Percentiles rank a stretch among this genome's conserved stretches.
Evolutionary conservation across 768 basidiomycete genomes (phyloP).

Genomic region (Dictyophora rubrovolvata): DNA sequence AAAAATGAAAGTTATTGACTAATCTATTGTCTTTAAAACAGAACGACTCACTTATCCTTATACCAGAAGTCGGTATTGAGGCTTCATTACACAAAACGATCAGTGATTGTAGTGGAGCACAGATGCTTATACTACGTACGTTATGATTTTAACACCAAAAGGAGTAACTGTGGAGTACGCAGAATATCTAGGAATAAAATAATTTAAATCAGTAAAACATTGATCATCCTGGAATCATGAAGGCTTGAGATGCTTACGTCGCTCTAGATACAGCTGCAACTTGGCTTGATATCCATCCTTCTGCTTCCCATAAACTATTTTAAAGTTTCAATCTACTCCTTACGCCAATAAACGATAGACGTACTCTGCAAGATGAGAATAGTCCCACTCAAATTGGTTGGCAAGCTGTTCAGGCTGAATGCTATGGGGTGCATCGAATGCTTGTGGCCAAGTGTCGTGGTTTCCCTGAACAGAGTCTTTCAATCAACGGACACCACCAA

Average conservation of each 20-base stretch:
- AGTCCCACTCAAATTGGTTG: conserved; percentile 7
- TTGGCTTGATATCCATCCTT: conserved; percentile 5
- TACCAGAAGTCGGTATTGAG: conserved; percentile 23
- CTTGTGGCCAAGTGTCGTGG: conserved; percentile 9
- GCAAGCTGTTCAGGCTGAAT: conserved; percentile 4
- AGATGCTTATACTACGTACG: conserved; percentile 5
- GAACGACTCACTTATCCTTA: conserved; percentile 17
- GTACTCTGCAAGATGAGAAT: conserved; percentile 4
- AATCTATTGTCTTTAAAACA: not conserved
- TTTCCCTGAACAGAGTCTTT: not conserved
- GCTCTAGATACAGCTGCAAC: not conserved
- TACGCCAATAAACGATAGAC: not conserved
- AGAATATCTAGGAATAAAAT: conserved; percentile 11
- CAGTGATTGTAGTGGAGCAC: not conserved
- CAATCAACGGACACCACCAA: not conserved
- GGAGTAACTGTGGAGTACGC: conserved; percentile 16
- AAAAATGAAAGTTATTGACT: not conserved
- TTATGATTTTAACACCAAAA: conserved; percentile 18
- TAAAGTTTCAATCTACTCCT: not conserved
- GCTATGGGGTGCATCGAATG: conserved; percentile 7
- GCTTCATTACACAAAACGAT: not conserved
- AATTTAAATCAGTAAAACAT: not conserved
- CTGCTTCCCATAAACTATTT: conserved; percentile 4
- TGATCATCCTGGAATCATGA: too few species aligned
- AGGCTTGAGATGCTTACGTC: not conserved